Percentiles rank a stretch among this genome's conserved stretches.
phyloP scores from a whole-genome alignment of 352 stramenopile species.

The Thalassiosira pacifica region DNA sequence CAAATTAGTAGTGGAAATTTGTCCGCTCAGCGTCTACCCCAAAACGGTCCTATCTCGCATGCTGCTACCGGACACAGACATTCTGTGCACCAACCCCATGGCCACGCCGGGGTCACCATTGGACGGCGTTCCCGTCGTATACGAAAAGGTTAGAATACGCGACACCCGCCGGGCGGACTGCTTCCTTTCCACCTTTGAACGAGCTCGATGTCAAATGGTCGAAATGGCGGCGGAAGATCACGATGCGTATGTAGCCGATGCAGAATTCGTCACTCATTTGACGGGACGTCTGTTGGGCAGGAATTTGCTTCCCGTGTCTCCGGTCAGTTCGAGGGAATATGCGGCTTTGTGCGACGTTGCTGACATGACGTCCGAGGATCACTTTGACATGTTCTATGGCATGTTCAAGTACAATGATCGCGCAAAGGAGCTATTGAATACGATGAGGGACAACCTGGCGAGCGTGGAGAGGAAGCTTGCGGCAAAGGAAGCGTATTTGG shows the following conservation, averaged over 20 bases:
- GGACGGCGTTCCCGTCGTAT: constrained; percentile 94
- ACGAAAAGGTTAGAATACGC: constrained; percentile 91
- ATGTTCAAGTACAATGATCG: constrained; percentile 86
- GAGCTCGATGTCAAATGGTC: constrained; percentile 94
- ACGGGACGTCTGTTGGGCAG: constrained; percentile 92
- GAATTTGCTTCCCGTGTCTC: constrained; percentile 77
- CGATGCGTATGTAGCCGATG: constrained; percentile 95
- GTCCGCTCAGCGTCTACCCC: constrained; percentile 73
- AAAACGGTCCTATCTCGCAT: constrained; percentile 69
- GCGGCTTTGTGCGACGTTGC: constrained; percentile 80
- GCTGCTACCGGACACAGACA: constrained; percentile 89
- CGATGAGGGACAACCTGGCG: constrained; percentile 85
- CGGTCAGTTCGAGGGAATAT: constrained; percentile 84
- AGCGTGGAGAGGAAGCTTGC: constrained; percentile 82
- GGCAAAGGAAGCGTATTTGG: constrained; percentile 82
- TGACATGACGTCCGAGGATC: constrained; percentile 80
- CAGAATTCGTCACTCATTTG: constrained; percentile 97
- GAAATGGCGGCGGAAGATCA: constrained; percentile 96
- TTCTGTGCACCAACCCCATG: constrained; percentile 97
- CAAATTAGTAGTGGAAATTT: constrained; percentile 83
- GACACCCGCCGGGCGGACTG: constrained; percentile 80
- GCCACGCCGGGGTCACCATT: constrained; percentile 92
- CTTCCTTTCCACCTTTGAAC: constrained; percentile 92
- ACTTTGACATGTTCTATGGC: constrained; percentile 86
- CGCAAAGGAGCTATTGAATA: constrained; percentile 71